Conservation (phyloP, 2,329 filamentous ascomycete genomes). For the Parastagonospora nodorum region DNA sequence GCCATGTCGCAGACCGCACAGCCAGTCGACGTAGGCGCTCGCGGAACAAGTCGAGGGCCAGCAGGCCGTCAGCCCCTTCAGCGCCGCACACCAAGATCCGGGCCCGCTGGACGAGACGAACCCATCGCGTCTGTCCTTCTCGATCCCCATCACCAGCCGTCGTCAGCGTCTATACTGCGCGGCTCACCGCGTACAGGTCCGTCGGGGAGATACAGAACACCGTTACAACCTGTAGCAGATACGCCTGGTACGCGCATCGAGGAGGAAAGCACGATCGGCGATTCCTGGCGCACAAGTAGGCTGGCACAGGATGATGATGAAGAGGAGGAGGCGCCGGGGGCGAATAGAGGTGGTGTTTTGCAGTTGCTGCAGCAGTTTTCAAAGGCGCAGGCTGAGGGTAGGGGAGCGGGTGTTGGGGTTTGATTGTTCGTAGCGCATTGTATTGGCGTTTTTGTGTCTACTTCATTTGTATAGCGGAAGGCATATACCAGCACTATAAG, state of each 20-base stretch:
- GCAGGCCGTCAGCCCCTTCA: slow-evolving; percentile 27
- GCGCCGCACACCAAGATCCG: slow-evolving; percentile 30
- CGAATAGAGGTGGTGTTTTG: slow-evolving; percentile 62
- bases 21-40: slow-evolving; percentile 52
- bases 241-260: slow-evolving; percentile 41
- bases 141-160: slow-evolving; percentile 76
- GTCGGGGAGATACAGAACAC: slow-evolving; percentile 49
- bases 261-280: slow-evolving; percentile 65
- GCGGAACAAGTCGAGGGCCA: slow-evolving; percentile 34
- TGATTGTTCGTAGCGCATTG: slow-evolving; percentile 11
- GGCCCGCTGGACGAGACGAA: slow-evolving; percentile 48
- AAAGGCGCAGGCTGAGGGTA: slow-evolving; percentile 61
- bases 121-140: slow-evolving; percentile 75
- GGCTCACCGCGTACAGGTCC: slow-evolving; percentile 54
- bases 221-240: slow-evolving; percentile 29
- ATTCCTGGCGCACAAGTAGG: slow-evolving; percentile 58
- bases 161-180: slow-evolving; percentile 53
- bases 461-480: slow-evolving; percentile 1
- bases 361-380: slow-evolving; percentile 71
- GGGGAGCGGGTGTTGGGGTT: slow-evolving; percentile 44
- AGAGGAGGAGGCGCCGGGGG: slow-evolving; percentile 51
- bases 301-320: slow-evolving; percentile 54
- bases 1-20: slow-evolving; percentile 52
- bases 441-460: slow-evolving; percentile 1
- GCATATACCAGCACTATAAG: slow-evolving; percentile 5